These are phyloP conservation scores for Pachysandra terminalis DNA, from an alignment of 164 flowering plant genomes.

Conservation along the genomic window DNA sequence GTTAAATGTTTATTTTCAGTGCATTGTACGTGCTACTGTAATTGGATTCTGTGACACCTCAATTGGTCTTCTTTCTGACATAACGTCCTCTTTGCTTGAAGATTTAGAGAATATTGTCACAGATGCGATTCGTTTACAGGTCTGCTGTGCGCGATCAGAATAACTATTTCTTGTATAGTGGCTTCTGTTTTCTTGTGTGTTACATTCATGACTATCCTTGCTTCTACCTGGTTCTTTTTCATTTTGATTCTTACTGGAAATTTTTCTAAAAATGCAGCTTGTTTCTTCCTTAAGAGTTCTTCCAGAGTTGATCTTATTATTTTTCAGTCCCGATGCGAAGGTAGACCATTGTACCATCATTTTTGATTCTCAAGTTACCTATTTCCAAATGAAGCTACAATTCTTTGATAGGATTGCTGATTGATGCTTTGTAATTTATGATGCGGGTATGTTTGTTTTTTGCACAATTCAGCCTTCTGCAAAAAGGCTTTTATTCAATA, in stretches of 20 bases:
- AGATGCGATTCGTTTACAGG: constrained; percentile 79
- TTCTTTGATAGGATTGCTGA: too few species aligned
- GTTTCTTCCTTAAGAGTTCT: constrained; percentile 68
- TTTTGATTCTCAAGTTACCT: too few species aligned
- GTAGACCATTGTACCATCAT: constrained; percentile 23
- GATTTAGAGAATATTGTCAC: constrained; percentile 41
- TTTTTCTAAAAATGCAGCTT: constrained; percentile 47
- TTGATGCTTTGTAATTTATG: too few species aligned
- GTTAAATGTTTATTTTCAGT: constrained; percentile 32
- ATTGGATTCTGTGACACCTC: constrained; percentile 31
- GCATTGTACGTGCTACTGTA: constrained; percentile 68
- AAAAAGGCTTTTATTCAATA: too few species aligned
- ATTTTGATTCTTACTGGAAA: constrained; percentile 12
- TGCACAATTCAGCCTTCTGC: too few species aligned
- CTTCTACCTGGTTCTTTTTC: background rate
- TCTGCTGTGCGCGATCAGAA: constrained; percentile 13
- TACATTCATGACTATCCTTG: background rate
- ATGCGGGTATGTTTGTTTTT: too few species aligned
- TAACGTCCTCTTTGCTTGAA: constrained; percentile 24
- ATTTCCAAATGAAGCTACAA: too few species aligned
- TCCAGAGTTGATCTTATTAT: constrained; percentile 67
- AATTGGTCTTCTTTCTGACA: constrained; percentile 13
- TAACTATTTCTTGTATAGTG: background rate
- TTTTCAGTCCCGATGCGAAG: constrained; percentile 63
- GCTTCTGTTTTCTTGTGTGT: background rate